Evolutionary conservation across 306 rosid species (phyloP), one percentile per base, ranked within the genome.

Genomic region (Corylus avellana): DNA sequence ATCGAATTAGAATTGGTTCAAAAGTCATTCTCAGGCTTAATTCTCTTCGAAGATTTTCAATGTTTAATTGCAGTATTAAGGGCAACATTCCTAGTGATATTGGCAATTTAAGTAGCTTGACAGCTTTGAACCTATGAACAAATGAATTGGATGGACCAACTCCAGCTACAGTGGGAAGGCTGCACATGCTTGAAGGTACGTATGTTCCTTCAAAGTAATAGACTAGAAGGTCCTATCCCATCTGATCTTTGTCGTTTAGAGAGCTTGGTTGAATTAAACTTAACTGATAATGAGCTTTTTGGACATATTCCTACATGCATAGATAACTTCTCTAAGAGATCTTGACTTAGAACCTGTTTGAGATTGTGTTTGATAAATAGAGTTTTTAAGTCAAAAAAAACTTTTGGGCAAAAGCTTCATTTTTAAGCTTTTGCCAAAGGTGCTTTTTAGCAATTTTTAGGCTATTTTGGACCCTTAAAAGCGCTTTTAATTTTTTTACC

Each of bases 301-400:
- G 86, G 87, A 35, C n/a, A 22, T 54, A 16, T 87, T 12, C 84
- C 90, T 20, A 1, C 72, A 14, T 84, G 87, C 71, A 67, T 87
- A n/a, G 84, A 44, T 39, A 79, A 61, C 25, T 22, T 22, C 25
- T 22, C 25, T 22, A 22, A 22, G 25, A 22, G 0, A 22, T 22
- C 25, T 22, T 22, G 25, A 22, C 25, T 22, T 22, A 22, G 25
- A 22, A 0, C 0, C 25, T 22, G 25, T 0, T 22, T 22, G 25
- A 22, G 25, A 22, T 22, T 22, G 0, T 0, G 25, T 22, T 22
- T 22, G 25, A 22, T 22, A 22, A 22, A 22, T 22, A 22, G 25
- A 22, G 25, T 0, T 22, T 22, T 22, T 22, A 22, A 22, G 25
- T 22, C 25, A 22, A 22, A 22, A 22, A 22, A 0, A 22, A 22